These are phyloP conservation scores for Actinidia arguta DNA, from an alignment of 179 eudicot species.

Conservation along the genomic window DNA sequence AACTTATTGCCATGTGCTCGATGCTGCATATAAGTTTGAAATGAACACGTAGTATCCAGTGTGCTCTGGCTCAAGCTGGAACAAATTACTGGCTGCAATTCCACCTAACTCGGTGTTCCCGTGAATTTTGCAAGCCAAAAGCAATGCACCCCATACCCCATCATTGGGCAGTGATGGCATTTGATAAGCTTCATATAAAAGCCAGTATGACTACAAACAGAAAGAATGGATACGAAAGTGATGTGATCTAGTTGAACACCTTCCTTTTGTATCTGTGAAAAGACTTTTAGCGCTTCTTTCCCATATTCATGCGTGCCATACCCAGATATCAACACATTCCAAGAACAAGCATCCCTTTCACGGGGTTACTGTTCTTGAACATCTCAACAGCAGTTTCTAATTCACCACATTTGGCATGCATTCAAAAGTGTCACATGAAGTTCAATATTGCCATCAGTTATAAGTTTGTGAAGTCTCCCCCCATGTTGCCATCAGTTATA, in stretches of 20 bases:
- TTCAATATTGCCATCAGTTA: constrained; percentile 8
- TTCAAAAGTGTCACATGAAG: constrained; percentile 25
- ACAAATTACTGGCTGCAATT: constrained; percentile 33
- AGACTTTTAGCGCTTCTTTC: constrained; percentile 27
- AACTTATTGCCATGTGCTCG: constrained; percentile 31
- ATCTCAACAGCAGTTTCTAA: constrained; percentile 25
- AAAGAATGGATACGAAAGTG: constrained; percentile 32
- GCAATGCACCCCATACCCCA: constrained; percentile 40
- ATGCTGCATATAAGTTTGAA: constrained; percentile 33
- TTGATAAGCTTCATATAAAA: constrained; percentile 27
- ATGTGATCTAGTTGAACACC: constrained; percentile 33
- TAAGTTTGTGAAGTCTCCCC: constrained; percentile 29
- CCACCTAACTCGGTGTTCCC: constrained; percentile 25
- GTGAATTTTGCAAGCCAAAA: constrained; percentile 36
- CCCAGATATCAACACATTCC: constrained; percentile 36
- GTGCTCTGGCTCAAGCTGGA: constrained; percentile 34
- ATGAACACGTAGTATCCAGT: constrained; percentile 36
- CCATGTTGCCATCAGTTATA: constrained; percentile 17
- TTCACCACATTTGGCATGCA: constrained; percentile 37
- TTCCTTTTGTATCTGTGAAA: constrained; percentile 17
- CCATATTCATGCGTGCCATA: constrained; percentile 37
- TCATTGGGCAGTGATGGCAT: constrained; percentile 31
- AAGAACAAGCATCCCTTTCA: constrained; percentile 26
- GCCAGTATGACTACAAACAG: constrained; percentile 40
- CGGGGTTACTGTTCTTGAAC: constrained; percentile 2